phyloP scores from a whole-genome alignment of 208 protist species.

The Leishmania lainsoni region DNA sequence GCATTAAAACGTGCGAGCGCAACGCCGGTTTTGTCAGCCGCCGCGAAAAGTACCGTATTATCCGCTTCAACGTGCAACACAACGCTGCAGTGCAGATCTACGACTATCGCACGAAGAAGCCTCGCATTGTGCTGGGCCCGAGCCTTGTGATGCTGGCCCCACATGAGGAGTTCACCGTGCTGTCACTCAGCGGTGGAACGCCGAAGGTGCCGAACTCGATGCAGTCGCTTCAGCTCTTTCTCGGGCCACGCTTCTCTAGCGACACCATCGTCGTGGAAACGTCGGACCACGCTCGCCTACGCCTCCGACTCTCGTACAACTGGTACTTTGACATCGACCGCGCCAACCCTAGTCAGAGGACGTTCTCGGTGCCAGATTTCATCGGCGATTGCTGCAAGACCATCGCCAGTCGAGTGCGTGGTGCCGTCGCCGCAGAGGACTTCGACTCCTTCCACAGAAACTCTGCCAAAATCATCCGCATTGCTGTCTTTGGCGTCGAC shows the following conservation, averaged over 20 bases:
- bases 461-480: slow-evolving; percentile 95
- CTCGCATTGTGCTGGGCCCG: slow-evolving; percentile 94
- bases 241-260: slow-evolving; percentile 95
- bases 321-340: slow-evolving; percentile 94
- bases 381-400: slow-evolving; percentile 97
- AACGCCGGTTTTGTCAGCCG: slow-evolving; percentile 32
- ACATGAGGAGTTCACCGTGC: slow-evolving; percentile 96
- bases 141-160: slow-evolving; percentile 94
- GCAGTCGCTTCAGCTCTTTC: slow-evolving; percentile 91
- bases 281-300: slow-evolving; percentile 94
- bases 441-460: slow-evolving; percentile 98
- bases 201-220: slow-evolving; percentile 94
- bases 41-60: slow-evolving; percentile 77
- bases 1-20: slow-evolving; percentile 34
- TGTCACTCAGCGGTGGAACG: slow-evolving; percentile 92
- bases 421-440: slow-evolving; percentile 89
- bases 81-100: slow-evolving; percentile 97
- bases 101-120: slow-evolving; percentile 89
- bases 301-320: slow-evolving; percentile 96
- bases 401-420: slow-evolving; percentile 95
- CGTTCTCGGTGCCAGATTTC: slow-evolving; percentile 95
- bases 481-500: slow-evolving; percentile 93
- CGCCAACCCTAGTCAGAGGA: slow-evolving; percentile 41
- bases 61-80: slow-evolving; percentile 96
- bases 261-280: slow-evolving; percentile 96